These are phyloP conservation scores for Harringtonia aguacate DNA, from an alignment of 2,329 filamentous ascomycete species.

Conservation along the genomic window DNA sequence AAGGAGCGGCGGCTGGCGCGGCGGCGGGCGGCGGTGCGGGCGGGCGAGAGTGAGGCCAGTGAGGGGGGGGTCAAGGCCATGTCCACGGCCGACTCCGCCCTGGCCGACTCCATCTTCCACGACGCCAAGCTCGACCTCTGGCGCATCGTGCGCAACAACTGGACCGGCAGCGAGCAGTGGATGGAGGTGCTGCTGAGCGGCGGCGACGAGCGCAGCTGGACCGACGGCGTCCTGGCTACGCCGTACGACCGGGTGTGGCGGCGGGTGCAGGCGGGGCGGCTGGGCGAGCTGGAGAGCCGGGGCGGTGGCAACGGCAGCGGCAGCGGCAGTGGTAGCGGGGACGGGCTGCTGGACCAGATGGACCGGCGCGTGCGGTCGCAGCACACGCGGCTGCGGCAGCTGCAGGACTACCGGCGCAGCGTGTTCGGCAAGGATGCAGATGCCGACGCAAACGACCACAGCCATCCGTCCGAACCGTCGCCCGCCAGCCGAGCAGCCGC, in stretches of 20 bases:
- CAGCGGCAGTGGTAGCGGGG: too few species aligned
- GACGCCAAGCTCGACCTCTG: conserved; percentile 40
- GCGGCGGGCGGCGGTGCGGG: conserved; percentile 34
- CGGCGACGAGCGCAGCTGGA: conserved; percentile 41
- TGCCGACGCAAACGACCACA: neutral
- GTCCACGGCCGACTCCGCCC: too few species aligned
- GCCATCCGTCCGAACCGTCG: neutral
- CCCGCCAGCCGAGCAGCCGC: too few species aligned
- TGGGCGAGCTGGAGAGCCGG: conserved; percentile 43
- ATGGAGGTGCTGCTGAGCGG: conserved; percentile 59
- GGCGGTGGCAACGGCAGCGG: too few species aligned
- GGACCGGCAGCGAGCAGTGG: conserved; percentile 70
- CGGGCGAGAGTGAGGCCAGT: conserved; percentile 11
- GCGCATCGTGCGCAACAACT: conserved; percentile 57
- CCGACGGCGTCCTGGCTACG: conserved; percentile 53
- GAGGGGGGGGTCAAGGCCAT: conserved; percentile 21
- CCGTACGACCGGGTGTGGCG: conserved; percentile 64
- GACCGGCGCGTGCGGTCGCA: conserved; percentile 58
- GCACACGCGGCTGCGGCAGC: conserved; percentile 56
- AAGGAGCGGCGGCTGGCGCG: conserved; percentile 50
- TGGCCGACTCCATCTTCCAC: too few species aligned
- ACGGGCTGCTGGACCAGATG: conserved; percentile 57
- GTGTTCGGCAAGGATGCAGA: conserved; percentile 26
- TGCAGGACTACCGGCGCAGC: conserved; percentile 55
- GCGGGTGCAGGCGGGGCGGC: conserved; percentile 47